Evolutionary conservation across 331 rosid species (phyloP).

Genomic region (Malus hybrid): DNA sequence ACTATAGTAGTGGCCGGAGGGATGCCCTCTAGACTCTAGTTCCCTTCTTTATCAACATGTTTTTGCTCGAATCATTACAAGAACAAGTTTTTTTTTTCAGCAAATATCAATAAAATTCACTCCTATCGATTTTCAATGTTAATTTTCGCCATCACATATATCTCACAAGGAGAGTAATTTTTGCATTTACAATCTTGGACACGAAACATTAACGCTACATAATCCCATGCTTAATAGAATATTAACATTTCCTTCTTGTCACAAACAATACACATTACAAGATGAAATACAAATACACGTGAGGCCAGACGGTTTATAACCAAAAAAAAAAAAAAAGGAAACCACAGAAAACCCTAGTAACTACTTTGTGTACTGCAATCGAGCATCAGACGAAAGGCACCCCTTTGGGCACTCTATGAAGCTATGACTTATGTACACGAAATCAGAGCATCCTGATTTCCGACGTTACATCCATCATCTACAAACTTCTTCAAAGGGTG

Average conservation of each 20-base stretch:
- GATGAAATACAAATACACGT: conserved; percentile 1
- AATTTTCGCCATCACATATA: background rate
- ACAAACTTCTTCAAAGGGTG: conserved; percentile 20
- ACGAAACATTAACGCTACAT: background rate
- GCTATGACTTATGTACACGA: conserved; percentile 37
- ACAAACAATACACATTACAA: conserved; percentile 6
- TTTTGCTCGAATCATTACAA: background rate
- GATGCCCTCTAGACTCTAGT: conserved; percentile 72
- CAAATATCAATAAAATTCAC: background rate
- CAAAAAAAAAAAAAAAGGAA: conserved; percentile 3
- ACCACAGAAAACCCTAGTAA: conserved; percentile 2
- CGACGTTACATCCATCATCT: conserved; percentile 31
- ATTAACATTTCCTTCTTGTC: background rate
- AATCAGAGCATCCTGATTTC: conserved; percentile 20
- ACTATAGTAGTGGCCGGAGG: conserved; percentile 94
- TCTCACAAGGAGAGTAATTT: background rate
- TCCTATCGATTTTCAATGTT: background rate
- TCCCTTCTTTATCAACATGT: background rate
- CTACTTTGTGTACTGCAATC: conserved; percentile 17
- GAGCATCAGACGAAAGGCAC: conserved; percentile 27
- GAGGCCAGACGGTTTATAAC: conserved; percentile 1
- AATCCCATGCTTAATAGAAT: background rate
- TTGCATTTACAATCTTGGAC: background rate
- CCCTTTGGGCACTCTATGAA: conserved; percentile 44
- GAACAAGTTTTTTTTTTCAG: background rate